Conservation (phyloP, 495 filamentous ascomycete species). For the Amniculicola lignicola region DNA sequence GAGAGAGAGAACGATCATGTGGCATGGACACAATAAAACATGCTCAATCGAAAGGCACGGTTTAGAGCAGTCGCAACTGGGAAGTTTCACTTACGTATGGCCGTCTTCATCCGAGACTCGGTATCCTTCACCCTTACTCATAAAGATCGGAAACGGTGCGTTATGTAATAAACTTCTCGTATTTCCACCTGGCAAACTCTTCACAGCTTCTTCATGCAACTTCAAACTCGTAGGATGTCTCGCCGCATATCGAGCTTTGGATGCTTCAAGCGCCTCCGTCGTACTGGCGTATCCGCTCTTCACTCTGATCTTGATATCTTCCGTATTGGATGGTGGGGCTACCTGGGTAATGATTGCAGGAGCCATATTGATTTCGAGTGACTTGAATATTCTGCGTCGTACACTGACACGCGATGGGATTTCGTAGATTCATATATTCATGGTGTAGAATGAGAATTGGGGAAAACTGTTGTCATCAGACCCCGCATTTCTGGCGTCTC, state of each 20-base stretch:
- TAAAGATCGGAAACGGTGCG: conserved; percentile 54
- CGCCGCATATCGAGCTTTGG: conserved; percentile 10
- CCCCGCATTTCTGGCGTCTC: too few relatives aligned
- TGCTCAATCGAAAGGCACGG: too few relatives aligned
- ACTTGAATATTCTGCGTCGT: too few relatives aligned
- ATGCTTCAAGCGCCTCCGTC: conserved; percentile 12
- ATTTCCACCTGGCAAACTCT: conserved; percentile 58
- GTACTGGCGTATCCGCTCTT: neutral
- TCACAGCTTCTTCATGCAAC: conserved; percentile 25
- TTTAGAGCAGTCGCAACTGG: too few relatives aligned
- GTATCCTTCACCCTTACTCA: conserved; percentile 43
- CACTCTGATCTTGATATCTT: conserved; percentile 2
- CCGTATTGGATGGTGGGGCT: neutral
- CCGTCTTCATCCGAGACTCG: conserved; percentile 43
- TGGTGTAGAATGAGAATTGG: too few relatives aligned
- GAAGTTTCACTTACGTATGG: conserved; percentile 45
- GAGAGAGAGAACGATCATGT: too few relatives aligned
- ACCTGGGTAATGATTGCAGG: neutral
- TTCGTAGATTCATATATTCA: too few relatives aligned
- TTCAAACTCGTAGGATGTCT: conserved; percentile 14
- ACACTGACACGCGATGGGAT: too few relatives aligned
- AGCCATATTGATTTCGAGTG: neutral
- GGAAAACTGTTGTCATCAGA: too few relatives aligned
- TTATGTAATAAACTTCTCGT: conserved; percentile 57
- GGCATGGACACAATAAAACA: too few relatives aligned